Base-by-base conservation (phyloP, 2,329 filamentous ascomycete genomes). In the Exutisphaerella laricina region DNA sequence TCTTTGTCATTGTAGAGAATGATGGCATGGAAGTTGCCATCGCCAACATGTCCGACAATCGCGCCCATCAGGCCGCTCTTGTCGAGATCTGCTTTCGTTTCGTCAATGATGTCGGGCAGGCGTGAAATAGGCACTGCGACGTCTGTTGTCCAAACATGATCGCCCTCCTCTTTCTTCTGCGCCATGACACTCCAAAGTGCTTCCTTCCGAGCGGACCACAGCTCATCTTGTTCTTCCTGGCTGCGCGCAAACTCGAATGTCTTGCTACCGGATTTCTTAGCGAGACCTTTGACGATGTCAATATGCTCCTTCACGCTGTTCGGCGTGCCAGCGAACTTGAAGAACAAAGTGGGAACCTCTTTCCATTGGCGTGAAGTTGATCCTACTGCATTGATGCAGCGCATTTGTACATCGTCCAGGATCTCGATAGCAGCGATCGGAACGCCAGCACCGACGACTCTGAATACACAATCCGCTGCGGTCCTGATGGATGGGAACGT, bases 381-480 rank as follows among this genome's bases (percentile, higher is more conserved):
- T 18, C 82, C 82, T 1, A 80, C 78, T 20, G 75, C 70, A 66
- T 86, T 86, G 54, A 86, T 78, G 31, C 82, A 78, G 38, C 70
- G 66, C 82, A 96, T 96, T 70, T 94, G 88, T 44, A 88, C 83
- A 61, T 94, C 88, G 67, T 96, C 89, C 20, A 96, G 72, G 45
- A 96, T 84, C 68, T 96, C 89, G 31, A 96, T 80, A n/a, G 89
- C 89, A 1, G 89, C 88, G 30, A 96, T 82, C 21, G 85, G 86
- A 8, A 95, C 78, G 18, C 88, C 88, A 40, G 84, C 77, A 32
- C 79, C 79, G 4, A 96, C 88, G 8, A 95, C 87, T 41, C 76
- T 76, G 53, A 82, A 80, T 2, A 92, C 88, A 62, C 87, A 94
- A 59, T 82, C 76, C 12, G 86, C 87, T 1, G 88, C 88, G 51